Conservation (phyloP, 768 basidiomycete genomes). For the Polyporus arcularius region DNA sequence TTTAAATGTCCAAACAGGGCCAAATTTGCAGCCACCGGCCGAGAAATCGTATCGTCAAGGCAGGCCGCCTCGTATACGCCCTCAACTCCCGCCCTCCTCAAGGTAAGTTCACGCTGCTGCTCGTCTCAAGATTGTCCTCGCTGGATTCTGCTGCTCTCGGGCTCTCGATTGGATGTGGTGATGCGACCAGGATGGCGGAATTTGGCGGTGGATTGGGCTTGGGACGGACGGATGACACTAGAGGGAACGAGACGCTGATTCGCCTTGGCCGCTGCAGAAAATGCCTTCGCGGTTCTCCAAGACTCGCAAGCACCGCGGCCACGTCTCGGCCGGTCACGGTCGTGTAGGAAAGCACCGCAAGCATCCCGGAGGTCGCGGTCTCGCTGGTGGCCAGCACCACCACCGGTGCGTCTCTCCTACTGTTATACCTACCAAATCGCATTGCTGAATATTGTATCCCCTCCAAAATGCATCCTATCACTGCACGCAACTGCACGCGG, state of each 20-base stretch:
- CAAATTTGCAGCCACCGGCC: slow-evolving; percentile 20
- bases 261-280: slow-evolving; percentile 36
- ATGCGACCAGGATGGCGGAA: slow-evolving; percentile 15
- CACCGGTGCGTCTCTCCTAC: slow-evolving; percentile 69
- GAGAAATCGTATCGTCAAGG: slow-evolving; percentile 16
- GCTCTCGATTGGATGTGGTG: slow-evolving; percentile 20
- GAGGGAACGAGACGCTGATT: slow-evolving; percentile 27
- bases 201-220: slow-evolving; percentile 53
- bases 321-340: slow-evolving; percentile 99
- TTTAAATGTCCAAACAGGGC: slow-evolving; percentile 16
- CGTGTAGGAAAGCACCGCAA: slow-evolving; percentile 99
- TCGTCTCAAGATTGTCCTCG: slow-evolving; percentile 24
- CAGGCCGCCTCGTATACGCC: slow-evolving; percentile 25
- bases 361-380: slow-evolving; percentile 99
- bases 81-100: slow-evolving; percentile 50
- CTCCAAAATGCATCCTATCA: not conserved
- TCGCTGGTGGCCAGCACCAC: slow-evolving; percentile 99
- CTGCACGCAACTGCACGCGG: not conserved
- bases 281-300: slow-evolving; percentile 98
- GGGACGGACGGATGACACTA: slow-evolving; percentile 35
- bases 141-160: slow-evolving; percentile 12
- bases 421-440: not conserved
- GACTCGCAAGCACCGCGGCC: slow-evolving; percentile 98
- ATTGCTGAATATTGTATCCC: not conserved
- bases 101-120: slow-evolving; percentile 55